Evolutionary conservation across 1,284 basidiomycete genomes (phyloP), one percentile per base, ranked within the genome.

Genomic region (Ganoderma multipileum): DNA sequence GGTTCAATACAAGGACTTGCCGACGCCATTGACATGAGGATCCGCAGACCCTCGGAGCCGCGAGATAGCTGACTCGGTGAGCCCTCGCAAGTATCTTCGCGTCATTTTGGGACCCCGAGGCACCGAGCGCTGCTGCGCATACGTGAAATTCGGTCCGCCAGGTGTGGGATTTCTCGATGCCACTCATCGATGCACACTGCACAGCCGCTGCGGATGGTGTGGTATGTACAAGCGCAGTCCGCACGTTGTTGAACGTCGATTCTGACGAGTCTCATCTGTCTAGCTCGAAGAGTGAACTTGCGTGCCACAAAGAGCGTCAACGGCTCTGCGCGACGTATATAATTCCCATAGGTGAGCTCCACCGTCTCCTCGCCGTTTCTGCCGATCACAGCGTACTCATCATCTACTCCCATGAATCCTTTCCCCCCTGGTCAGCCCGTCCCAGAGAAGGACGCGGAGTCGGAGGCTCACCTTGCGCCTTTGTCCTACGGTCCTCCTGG

Each of bases 151-250:
- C 47, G 6, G 47, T 33, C 9, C 9, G 11, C 11, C 47, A 26
- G 23, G 20, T 54, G 42, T 44, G 8, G 33, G 33, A 33, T 8
- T 47, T 55, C 52, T 55, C 52, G 28, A 55, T 30, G 28, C 30
- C 14, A 8, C 52, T 3, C 23, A 30, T 33, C 52, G 28, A 55
- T 33, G 52, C 52, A 55, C 52, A 55, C 11, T 55, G 52, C 28
- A 55, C 52, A 55, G 16, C 52, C 52, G 52, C 52, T 55, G 52
- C 52, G 52, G 52, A 55, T 55, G 52, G 12, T 50, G 11, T 50
- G 47, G 20, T 12, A 50, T 50, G 47, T 26, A 26, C 47, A 26
- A 26, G 47, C 47, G 47, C 47, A 50, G 47, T 26, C n/a, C 23
- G 14, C 47, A 26, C 47, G 23, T 50, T 26, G 11, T 26, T 50